Evolutionary conservation across 2,329 filamentous ascomycete genomes (phyloP), one percentile per base, ranked within the genome.

Genomic region (Phaeophleospora eucalypticola): DNA sequence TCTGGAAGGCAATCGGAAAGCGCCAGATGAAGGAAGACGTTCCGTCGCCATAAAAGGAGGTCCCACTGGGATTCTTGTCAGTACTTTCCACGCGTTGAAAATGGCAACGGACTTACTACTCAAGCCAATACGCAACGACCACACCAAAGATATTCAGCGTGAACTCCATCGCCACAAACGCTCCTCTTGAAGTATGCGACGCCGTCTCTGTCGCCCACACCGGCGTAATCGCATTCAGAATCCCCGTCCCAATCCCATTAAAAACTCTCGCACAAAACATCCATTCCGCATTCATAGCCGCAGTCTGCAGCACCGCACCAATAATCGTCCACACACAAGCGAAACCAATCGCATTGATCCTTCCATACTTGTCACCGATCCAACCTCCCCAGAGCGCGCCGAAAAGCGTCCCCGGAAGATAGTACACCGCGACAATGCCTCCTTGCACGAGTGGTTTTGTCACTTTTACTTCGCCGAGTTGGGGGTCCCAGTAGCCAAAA

Each of bases 141-240:
- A 86, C 81, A 58, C 83, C 83, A 39, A 86, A 81, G 50, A 87
- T 86, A 59, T 87, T 88, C 7, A 87, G 65, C 0, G 83, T 87
- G 52, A 88, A 87, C 58, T 87, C 84, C 36, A 58, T 49, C 20
- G 49, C 49, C 36, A 59, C 53, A 36, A 64, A 64, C 18, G 54
- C 76, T 4, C 85, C 85, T 34, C 85, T 77, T 2, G 79, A 82
- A 0, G 77, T 85, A 58, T 86, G 81, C 33, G 83, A 78, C 0
- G 82, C 79, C 0, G 80, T 84, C 64, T 87, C 84, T 0, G 83
- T 84, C 1, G 82, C 82, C 82, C 82, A 87, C 3, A 86, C 82
- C 0, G 84, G 84, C 0, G 83, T 78, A 52, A 87, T 86, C 6
- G 82, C 79, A 58, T 86, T 87, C 29, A 87, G 63, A 41, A 86